Percentiles rank a stretch among this genome's conserved stretches.
phyloP scores from a whole-genome alignment of 352 stramenopile species.

The Globisporangium abappressorium region DNA sequence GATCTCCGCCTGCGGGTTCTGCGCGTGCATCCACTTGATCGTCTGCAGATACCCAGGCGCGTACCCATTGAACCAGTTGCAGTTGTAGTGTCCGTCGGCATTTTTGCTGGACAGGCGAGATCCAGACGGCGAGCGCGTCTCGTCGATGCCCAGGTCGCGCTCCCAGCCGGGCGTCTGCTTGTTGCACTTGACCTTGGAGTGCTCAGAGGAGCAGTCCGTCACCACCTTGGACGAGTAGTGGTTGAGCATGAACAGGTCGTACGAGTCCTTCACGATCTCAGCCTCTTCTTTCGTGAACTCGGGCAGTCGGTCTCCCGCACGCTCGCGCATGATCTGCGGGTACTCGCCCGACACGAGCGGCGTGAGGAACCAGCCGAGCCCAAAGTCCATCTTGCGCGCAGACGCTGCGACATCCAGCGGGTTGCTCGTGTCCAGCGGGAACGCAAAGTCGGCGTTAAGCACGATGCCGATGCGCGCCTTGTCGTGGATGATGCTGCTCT shows the following conservation, averaged over 20 bases:
- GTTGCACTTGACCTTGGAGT: conserved; percentile 29
- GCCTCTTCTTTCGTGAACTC: conserved; percentile 78
- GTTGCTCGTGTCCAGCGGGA: conserved; percentile 73
- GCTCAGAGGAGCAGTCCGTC: conserved; percentile 44
- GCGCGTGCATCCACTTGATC: conserved; percentile 40
- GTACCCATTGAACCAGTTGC: conserved; percentile 43
- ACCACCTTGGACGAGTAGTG: conserved; percentile 85
- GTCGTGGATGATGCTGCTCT: conserved; percentile 23
- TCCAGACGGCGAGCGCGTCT: conserved; percentile 43
- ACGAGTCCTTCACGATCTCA: conserved; percentile 69
- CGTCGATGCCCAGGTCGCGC: conserved; percentile 47
- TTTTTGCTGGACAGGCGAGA: conserved; percentile 47
- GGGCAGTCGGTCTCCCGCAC: conserved; percentile 79
- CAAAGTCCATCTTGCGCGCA: conserved; percentile 84
- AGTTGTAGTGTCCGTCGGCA: conserved; percentile 36
- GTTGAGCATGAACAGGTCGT: conserved; percentile 95
- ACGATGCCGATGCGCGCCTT: conserved; percentile 89
- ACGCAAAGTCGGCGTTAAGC: conserved; percentile 75
- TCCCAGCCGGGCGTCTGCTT: conserved; percentile 37
- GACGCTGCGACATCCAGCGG: conserved; percentile 56
- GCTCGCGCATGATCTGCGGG: conserved; percentile 84
- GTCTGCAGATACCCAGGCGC: conserved; percentile 36
- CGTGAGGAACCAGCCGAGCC: conserved; percentile 89
- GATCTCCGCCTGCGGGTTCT: conserved; percentile 34
- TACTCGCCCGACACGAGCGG: conserved; percentile 91